These are phyloP conservation scores for Eimeria nieschulzi DNA, from an alignment of 169 alveolate genomes.

Conservation along the genomic window DNA sequence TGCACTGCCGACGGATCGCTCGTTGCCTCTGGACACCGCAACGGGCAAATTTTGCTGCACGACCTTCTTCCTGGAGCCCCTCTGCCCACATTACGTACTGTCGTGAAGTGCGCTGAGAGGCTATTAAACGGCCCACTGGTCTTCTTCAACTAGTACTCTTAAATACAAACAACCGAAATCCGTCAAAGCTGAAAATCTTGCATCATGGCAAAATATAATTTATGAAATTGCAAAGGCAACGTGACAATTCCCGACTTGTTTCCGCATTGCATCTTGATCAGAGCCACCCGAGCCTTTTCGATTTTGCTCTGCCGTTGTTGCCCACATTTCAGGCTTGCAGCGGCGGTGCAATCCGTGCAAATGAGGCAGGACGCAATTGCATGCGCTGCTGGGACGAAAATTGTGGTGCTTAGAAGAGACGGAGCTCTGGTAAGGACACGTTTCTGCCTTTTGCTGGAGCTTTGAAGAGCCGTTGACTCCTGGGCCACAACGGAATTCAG, in stretches of 20 bases:
- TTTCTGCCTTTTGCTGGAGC: neutral
- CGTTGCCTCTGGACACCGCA: constrained; percentile 43
- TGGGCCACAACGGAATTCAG: no score
- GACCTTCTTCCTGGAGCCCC: neutral
- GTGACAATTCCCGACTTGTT: no score
- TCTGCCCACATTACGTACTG: neutral
- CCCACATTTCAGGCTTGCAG: constrained; percentile 1
- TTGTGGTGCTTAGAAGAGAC: neutral
- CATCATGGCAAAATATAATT: no score
- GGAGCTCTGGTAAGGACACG: neutral
- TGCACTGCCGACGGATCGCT: constrained; percentile 34
- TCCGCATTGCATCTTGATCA: no score
- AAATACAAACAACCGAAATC: no score
- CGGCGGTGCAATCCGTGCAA: neutral
- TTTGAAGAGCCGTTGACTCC: no score
- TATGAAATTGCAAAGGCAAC: no score
- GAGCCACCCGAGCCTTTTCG: no score
- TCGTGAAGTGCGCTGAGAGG: neutral
- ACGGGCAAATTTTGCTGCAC: constrained; percentile 6
- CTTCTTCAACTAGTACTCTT: no score
- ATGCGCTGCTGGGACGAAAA: neutral
- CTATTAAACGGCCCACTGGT: neutral
- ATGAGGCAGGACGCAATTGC: neutral
- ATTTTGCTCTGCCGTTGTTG: no score
- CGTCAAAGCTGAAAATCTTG: no score